Evolutionary conservation across 2,329 filamentous ascomycete genomes (phyloP).

Genomic region (Cladosporium sp.): DNA sequence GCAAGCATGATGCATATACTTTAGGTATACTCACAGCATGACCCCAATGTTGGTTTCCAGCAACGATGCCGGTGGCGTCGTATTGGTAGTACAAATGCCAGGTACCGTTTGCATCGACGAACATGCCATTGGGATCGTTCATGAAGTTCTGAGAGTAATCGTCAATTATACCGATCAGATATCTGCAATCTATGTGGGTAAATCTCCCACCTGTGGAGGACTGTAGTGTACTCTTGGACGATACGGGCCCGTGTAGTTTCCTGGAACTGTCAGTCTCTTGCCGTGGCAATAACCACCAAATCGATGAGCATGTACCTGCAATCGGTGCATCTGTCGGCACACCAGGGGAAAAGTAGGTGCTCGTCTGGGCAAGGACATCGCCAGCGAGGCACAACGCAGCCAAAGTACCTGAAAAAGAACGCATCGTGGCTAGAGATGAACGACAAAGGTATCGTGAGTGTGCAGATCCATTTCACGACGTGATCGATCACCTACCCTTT

Average conservation of each 20-base stretch:
- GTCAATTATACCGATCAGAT: background rate
- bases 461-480: background rate
- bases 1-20: background rate
- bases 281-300: background rate
- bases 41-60: constrained; percentile 66
- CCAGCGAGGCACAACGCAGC: background rate
- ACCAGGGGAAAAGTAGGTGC: constrained; percentile 30
- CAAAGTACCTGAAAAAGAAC: background rate
- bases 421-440: background rate
- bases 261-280: constrained; percentile 19
- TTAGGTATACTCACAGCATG: background rate
- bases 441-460: background rate
- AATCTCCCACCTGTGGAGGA: constrained; percentile 41
- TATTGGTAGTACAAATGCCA: constrained; percentile 70
- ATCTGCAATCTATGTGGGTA: background rate
- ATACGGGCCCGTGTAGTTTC: constrained; percentile 42
- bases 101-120: constrained; percentile 56
- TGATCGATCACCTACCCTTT: background rate
- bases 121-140: constrained; percentile 68
- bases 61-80: constrained; percentile 51
- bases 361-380: constrained; percentile 15
- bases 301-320: constrained; percentile 4
- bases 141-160: background rate
- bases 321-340: constrained; percentile 39
- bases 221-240: constrained; percentile 60